Evolutionary conservation across 495 filamentous ascomycete species (phyloP).

Genomic region (Trichoderma parareesei): DNA sequence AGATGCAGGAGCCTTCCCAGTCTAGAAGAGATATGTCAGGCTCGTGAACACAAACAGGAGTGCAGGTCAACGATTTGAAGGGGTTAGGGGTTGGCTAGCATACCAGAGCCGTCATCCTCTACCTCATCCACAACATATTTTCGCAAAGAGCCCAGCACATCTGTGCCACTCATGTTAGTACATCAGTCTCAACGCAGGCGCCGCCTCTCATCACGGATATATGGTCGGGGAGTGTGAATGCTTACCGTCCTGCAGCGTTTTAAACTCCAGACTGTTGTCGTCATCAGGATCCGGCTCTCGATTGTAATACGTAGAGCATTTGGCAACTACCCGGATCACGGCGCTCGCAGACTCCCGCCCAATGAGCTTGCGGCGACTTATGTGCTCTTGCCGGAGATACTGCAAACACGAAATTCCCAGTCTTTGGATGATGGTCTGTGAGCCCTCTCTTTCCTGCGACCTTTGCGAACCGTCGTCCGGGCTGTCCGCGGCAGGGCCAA

Average conservation of each 20-base stretch:
- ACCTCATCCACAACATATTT: conserved; percentile 40
- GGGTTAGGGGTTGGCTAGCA: conserved; percentile 16
- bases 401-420: conserved; percentile 37
- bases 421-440: background rate
- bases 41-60: no score
- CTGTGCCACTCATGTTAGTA: conserved; percentile 25
- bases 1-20: conserved; percentile 36
- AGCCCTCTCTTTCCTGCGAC: background rate
- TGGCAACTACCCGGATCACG: conserved; percentile 34
- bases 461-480: background rate
- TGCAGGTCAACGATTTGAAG: background rate
- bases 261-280: conserved; percentile 25
- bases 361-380: conserved; percentile 30
- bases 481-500: conserved; percentile 30
- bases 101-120: conserved; percentile 50
- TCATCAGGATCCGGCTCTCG: conserved; percentile 32
- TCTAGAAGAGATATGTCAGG: conserved; percentile 26
- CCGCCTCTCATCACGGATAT: background rate
- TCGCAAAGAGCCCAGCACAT: conserved; percentile 31
- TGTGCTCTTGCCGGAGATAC: conserved; percentile 40
- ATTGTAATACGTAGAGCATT: conserved; percentile 33
- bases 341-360: conserved; percentile 31
- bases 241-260: conserved; percentile 35
- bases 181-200: background rate
- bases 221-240: background rate